phyloP scores from a whole-genome alignment of 164 flowering plant genomes.

The Vitis rupestris region DNA sequence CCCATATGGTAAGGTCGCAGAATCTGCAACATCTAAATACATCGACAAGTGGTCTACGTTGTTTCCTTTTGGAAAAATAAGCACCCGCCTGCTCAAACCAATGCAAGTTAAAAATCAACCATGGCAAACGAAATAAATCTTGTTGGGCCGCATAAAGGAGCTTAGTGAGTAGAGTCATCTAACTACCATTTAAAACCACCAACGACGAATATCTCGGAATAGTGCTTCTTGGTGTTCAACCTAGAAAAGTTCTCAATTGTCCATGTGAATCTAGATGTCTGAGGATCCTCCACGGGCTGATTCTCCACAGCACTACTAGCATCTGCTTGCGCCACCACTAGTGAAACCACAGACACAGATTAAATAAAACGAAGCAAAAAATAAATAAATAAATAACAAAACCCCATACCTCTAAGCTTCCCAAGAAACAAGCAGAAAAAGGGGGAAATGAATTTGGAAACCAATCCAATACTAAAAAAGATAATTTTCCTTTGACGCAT shows the following conservation, averaged over 20 bases:
- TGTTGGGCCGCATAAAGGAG: not conserved
- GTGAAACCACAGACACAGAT: too few species aligned
- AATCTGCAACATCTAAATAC: constrained; percentile 84
- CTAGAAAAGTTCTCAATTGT: constrained; percentile 66
- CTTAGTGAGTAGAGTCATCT: not conserved
- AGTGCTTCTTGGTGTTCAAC: constrained; percentile 70
- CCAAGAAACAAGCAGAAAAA: not conserved
- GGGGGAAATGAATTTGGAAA: not conserved
- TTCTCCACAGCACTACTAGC: constrained; percentile 56
- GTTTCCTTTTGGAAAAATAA: constrained; percentile 80
- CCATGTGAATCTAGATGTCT: constrained; percentile 64
- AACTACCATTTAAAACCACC: constrained; percentile 74
- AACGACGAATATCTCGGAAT: constrained; percentile 61
- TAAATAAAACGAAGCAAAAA: not conserved
- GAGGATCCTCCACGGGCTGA: constrained; percentile 70
- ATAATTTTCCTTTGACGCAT: too few species aligned
- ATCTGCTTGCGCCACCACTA: constrained; percentile 51
- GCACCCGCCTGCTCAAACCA: constrained; percentile 60
- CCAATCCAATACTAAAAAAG: not conserved
- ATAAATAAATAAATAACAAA: not conserved
- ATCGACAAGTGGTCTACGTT: constrained; percentile 77
- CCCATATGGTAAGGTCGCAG: constrained; percentile 63
- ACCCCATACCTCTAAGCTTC: constrained; percentile 12
- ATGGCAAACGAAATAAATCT: not conserved
- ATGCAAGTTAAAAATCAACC: not conserved